These are phyloP conservation scores for Physcomitrellopsis africana DNA, from an alignment of 225 moss, liverwort and hornwort species.

Conservation along the genomic window DNA sequence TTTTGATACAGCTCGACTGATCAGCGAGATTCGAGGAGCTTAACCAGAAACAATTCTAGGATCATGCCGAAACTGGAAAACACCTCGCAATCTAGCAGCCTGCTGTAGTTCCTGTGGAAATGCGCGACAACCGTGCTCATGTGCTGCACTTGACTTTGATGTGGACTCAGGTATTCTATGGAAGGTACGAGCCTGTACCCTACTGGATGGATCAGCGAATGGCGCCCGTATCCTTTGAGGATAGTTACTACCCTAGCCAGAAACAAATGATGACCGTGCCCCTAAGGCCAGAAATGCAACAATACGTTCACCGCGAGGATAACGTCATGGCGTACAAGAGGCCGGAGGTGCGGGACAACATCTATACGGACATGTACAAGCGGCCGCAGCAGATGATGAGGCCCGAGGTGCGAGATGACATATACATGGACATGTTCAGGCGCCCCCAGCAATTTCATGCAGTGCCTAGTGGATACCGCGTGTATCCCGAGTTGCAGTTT, in stretches of 20 bases:
- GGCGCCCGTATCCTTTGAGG: constrained; percentile 14
- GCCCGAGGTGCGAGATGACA: neutral
- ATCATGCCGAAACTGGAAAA: too few species aligned
- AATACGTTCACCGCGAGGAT: constrained; percentile 6
- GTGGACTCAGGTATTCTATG: constrained; percentile 31
- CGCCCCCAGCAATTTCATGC: neutral
- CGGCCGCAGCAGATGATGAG: too few species aligned
- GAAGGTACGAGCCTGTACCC: constrained; percentile 24
- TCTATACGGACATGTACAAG: too few species aligned
- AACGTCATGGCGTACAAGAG: neutral
- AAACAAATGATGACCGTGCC: constrained; percentile 13
- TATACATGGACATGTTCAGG: constrained; percentile 16
- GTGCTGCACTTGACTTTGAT: too few species aligned
- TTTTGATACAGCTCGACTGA: too few species aligned
- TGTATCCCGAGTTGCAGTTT: constrained; percentile 17
- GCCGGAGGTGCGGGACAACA: constrained; percentile 9
- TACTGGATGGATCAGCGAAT: constrained; percentile 45
- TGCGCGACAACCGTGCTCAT: too few species aligned
- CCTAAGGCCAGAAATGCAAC: constrained; percentile 24
- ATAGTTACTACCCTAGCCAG: neutral
- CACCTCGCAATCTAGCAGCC: too few species aligned
- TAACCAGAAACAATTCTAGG: too few species aligned
- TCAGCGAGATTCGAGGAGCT: too few species aligned
- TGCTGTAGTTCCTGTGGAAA: too few species aligned
- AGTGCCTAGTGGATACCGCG: neutral